These are phyloP conservation scores for Anisogramma anomala DNA, from an alignment of 2,329 filamentous ascomycete species.

Conservation along the genomic window DNA sequence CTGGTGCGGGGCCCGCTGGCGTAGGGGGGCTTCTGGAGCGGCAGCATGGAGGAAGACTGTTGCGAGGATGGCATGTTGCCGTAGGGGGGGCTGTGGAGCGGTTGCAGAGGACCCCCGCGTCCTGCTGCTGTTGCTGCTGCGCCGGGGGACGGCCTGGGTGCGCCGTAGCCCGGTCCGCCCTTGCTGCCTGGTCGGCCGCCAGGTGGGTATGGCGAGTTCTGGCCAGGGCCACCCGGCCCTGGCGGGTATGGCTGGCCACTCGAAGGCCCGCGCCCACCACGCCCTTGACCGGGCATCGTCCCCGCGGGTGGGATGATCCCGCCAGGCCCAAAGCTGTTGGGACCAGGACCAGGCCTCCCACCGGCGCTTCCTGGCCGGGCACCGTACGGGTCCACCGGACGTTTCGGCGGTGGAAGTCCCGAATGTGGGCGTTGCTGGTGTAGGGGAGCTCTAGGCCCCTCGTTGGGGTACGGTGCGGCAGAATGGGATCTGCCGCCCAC, in stretches of 20 bases:
- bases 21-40: constrained; percentile 4
- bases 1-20: constrained; percentile 11
- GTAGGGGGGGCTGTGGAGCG: constrained; percentile 8
- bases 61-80: not conserved
- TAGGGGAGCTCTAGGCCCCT: constrained; percentile 17
- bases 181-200: constrained; percentile 15
- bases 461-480: constrained; percentile 41
- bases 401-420: constrained; percentile 15
- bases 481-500: constrained; percentile 35
- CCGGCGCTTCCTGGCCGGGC: constrained; percentile 34
- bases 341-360: constrained; percentile 16
- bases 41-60: constrained; percentile 17
- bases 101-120: constrained; percentile 11
- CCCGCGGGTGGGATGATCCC: constrained; percentile 1
- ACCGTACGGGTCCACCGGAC: constrained; percentile 41
- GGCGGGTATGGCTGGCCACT: constrained; percentile 29
- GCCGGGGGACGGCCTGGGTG: constrained; percentile 7
- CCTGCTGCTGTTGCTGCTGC: constrained; percentile 17
- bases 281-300: constrained; percentile 17
- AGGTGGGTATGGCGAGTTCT: constrained; percentile 4
- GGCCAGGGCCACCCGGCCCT: constrained; percentile 27
- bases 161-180: constrained; percentile 12
- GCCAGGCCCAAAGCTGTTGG: constrained; percentile 10
- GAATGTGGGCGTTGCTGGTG: constrained; percentile 2
- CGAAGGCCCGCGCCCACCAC: constrained; percentile 32